Base-by-base conservation (phyloP, 192 early-diverging fungal genomes). In the Backusella tarrabulga region DNA sequence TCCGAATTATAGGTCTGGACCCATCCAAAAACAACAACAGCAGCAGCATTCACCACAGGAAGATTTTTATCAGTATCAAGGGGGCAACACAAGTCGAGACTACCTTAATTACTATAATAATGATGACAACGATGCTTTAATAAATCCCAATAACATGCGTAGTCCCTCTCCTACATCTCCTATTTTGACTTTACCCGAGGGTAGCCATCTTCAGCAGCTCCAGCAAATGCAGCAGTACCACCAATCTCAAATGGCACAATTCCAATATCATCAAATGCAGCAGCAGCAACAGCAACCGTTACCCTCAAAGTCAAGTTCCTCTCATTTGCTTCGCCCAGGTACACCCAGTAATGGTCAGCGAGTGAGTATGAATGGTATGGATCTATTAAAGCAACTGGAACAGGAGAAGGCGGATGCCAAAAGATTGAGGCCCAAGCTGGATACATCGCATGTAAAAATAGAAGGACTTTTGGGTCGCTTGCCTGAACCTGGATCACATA, bases 361-460 rank as follows among this genome's bases (percentile, higher is more conserved):
- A 41, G 44, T 71, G 15, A 74, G 66, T 4, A 79, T 79, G 77
- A 75, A 73, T 42, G 77, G 77, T 44, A 79, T 79, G 77, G 77
- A 79, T 75, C 60, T 79, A 40, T 40, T 79, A 34, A 36, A 68
- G 32, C 77, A 79, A 15, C 36, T 74, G 15, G 77, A 79, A 44
- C 77, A 79, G 23, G 77, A 79, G 34, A 79, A 74, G 50, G 72
- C 67, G 26, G 66, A 70, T 34, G 38, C 52, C 23, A 66, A 60
- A 11, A 68, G 73, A 67, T 34, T 54, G 29, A 79, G 75, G 26
- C 52, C 77, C 11, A 79, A 75, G 38, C 14, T 79, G 9, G 70
- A 78, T 50, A 72, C 71, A 66, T 73, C 77, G 7, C 52, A 74
- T 26, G 72, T 68, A 4, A 73, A 73, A 8, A 71, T 79, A 17